Percentiles rank a stretch among this genome's conserved stretches.
Conservation (phyloP, 2,329 filamentous ascomycete genomes). For the Fusarium tuaranense region DNA sequence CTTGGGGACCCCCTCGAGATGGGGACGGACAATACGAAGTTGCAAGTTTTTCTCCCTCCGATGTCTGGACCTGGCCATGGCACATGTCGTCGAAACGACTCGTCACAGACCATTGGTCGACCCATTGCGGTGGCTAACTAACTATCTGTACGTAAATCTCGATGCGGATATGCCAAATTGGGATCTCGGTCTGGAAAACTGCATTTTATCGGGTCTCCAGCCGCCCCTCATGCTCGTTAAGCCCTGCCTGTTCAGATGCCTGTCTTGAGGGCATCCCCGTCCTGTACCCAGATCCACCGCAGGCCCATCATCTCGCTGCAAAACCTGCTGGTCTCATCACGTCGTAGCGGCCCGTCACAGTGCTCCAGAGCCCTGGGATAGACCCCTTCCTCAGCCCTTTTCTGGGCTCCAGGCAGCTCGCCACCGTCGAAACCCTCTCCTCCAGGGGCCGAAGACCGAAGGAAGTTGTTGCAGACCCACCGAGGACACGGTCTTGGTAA, state of each 20-base stretch:
- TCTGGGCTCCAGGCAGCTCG: neutral
- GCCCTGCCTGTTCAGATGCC: neutral
- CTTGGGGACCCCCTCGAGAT: neutral
- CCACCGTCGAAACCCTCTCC: neutral
- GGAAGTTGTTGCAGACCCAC: neutral
- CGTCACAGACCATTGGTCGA: conserved; percentile 21
- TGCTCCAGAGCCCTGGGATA: conserved; percentile 11
- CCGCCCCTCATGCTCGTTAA: conserved; percentile 8
- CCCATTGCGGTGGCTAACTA: conserved; percentile 10
- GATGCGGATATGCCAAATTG: conserved; percentile 23
- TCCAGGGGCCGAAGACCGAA: neutral
- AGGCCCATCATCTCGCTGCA: neutral
- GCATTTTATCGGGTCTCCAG: conserved; percentile 15
- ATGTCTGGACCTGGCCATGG: neutral
- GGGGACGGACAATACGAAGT: neutral
- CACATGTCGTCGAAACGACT: conserved; percentile 10
- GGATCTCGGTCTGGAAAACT: conserved; percentile 39
- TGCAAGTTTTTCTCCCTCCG: neutral
- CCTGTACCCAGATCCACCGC: conserved; percentile 13
- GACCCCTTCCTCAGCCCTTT: conserved; percentile 12
- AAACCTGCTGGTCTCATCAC: conserved; percentile 8
- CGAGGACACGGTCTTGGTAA: neutral
- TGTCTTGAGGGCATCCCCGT: conserved; percentile 16
- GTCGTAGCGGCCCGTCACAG: conserved; percentile 13
- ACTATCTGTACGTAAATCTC: conserved; percentile 25